These are phyloP conservation scores for Sporisorium scitamineum DNA, from an alignment of 1,284 basidiomycete genomes.

Conservation along the genomic window DNA sequence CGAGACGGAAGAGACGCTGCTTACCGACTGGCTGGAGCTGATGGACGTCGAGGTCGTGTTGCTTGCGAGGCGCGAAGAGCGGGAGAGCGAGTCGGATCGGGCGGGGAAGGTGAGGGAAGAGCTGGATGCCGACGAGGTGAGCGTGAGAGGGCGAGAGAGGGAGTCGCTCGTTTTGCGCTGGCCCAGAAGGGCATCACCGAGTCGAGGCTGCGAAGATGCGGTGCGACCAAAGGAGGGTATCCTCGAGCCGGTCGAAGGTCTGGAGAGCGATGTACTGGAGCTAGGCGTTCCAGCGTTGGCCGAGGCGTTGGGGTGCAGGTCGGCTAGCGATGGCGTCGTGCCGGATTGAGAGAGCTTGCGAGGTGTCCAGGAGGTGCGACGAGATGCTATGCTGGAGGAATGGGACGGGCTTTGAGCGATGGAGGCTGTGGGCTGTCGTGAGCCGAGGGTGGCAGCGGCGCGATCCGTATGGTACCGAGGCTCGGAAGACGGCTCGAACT, in stretches of 20 bases:
- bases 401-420: constrained; percentile 11
- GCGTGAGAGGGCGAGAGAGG: constrained; percentile 15
- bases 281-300: neutral
- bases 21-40: constrained; percentile 28
- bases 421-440: constrained; percentile 12
- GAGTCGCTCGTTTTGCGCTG: constrained; percentile 48
- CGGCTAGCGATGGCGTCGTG: constrained; percentile 14
- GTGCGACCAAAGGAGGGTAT: constrained; percentile 47
- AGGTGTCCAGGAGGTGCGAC: constrained; percentile 41
- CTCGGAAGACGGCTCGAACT: constrained; percentile 9
- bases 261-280: constrained; percentile 8
- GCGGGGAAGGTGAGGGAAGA: constrained; percentile 42
- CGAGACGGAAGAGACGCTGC: constrained; percentile 28
- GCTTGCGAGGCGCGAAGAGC: constrained; percentile 21
- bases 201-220: constrained; percentile 30
- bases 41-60: constrained; percentile 13
- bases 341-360: constrained; percentile 21
- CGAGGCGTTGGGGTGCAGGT: constrained; percentile 27
- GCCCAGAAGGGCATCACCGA: constrained; percentile 50
- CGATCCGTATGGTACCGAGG: constrained; percentile 15
- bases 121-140: constrained; percentile 39
- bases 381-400: constrained; percentile 14
- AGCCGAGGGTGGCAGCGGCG: constrained; percentile 25
- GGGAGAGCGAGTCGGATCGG: constrained; percentile 35
- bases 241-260: constrained; percentile 36